phyloP scores from a whole-genome alignment of 2,329 filamentous ascomycete species.

The Cercospora citrullina region DNA sequence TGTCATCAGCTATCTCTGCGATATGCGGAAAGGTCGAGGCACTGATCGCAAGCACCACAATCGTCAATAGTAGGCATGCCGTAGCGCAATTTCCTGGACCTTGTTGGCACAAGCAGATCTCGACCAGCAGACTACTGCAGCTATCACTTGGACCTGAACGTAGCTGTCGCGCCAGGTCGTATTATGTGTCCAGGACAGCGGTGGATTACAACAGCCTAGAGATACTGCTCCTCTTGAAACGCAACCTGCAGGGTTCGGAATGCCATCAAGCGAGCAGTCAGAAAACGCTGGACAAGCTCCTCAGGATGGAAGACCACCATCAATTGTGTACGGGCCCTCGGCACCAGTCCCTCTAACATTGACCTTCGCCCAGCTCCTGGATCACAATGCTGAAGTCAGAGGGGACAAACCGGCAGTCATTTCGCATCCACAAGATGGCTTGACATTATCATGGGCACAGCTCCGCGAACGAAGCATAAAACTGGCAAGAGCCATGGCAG shows the following conservation, averaged over 20 bases:
- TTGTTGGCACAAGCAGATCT: constrained; percentile 1
- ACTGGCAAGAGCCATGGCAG: constrained; percentile 32
- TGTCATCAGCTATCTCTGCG: constrained; percentile 1
- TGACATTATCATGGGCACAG: constrained; percentile 28
- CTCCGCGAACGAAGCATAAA: constrained; percentile 32
- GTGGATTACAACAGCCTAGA: not conserved
- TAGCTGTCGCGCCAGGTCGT: not conserved
- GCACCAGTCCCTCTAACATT: constrained; percentile 33
- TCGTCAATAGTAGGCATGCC: not conserved
- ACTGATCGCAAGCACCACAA: not conserved
- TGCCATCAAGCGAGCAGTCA: constrained; percentile 13
- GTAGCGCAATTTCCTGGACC: not conserved
- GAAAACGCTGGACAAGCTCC: constrained; percentile 1
- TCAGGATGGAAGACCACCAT: constrained; percentile 29
- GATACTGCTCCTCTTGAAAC: not conserved
- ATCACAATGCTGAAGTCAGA: constrained; percentile 33
- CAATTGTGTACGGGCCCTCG: constrained; percentile 34
- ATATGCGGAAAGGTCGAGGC: not conserved
- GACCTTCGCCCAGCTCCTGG: constrained; percentile 34
- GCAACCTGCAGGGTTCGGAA: not conserved
- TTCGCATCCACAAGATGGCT: constrained; percentile 31
- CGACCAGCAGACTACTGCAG: not conserved
- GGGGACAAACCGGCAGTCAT: constrained; percentile 33
- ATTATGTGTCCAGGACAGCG: not conserved
- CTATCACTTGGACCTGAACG: not conserved